Percentiles rank a stretch among this genome's conserved stretches.
Evolutionary conservation across 2,329 filamentous ascomycete species (phyloP).

Genomic region (Alternaria gansuensis): DNA sequence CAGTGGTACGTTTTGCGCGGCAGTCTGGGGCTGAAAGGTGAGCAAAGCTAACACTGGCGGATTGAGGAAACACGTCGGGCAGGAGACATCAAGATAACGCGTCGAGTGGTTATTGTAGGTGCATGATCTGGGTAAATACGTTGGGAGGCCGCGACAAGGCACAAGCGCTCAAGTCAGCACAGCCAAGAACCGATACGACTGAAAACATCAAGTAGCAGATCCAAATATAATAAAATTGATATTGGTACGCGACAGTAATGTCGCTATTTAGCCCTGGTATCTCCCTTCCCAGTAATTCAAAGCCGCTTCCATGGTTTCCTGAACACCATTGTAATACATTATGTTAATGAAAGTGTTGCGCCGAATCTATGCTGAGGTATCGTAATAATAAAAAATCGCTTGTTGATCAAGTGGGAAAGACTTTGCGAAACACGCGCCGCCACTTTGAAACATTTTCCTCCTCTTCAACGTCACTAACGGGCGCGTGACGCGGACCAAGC

Average conservation of each 20-base stretch:
- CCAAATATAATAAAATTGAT: background rate
- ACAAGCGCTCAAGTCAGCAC: background rate
- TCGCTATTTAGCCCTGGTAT: constrained; percentile 7
- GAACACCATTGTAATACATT: constrained; percentile 6
- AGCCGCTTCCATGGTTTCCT: background rate
- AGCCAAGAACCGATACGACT: background rate
- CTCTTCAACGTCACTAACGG: constrained; percentile 38
- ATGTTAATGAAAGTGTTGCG: constrained; percentile 9
- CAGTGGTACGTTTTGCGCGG: constrained; percentile 2
- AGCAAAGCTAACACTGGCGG: background rate
- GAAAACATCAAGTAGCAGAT: background rate
- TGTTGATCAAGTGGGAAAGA: constrained; percentile 46
- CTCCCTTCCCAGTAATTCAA: background rate
- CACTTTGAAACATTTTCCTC: constrained; percentile 33
- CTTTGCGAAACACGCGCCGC: constrained; percentile 42
- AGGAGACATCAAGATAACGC: background rate
- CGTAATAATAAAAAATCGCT: constrained; percentile 5
- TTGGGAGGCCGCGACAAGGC: constrained; percentile 11
- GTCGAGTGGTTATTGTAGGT: constrained; percentile 15
- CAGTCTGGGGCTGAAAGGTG: constrained; percentile 4
- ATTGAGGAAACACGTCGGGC: background rate
- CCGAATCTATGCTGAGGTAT: constrained; percentile 13
- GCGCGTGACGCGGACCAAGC: constrained; percentile 48
- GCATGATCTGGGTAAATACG: constrained; percentile 22
- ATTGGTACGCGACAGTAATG: constrained; percentile 1